A percentile compares a stretch with the other conserved stretches of the same genome.
Evolutionary conservation across 1,284 basidiomycete species (phyloP).

Genomic region (Athelia sp.): DNA sequence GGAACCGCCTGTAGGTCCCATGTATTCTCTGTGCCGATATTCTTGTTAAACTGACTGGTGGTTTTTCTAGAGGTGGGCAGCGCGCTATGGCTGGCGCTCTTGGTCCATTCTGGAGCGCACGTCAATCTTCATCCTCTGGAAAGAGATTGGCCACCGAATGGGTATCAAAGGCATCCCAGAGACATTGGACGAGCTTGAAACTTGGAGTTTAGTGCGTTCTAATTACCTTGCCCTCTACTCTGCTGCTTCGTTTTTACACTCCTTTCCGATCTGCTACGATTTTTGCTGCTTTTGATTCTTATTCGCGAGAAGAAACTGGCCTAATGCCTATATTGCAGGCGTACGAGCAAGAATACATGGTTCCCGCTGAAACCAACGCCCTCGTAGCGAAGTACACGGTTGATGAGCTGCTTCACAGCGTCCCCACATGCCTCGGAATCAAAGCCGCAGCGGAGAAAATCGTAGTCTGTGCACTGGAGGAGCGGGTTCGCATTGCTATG

Average conservation of each 20-base stretch:
- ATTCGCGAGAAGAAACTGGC: too few relatives aligned
- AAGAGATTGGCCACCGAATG: conserved; percentile 35
- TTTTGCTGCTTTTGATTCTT: too few relatives aligned
- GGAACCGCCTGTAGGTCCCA: conserved; percentile 28
- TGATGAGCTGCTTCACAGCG: conserved; percentile 30
- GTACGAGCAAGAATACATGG: conserved; percentile 35
- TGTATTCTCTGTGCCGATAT: too few relatives aligned
- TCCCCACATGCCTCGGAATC: conserved; percentile 32
- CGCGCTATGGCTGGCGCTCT: conserved; percentile 29
- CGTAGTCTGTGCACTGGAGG: conserved; percentile 30
- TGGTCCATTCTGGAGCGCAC: conserved; percentile 29
- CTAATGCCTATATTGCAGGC: too few relatives aligned
- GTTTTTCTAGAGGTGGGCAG: conserved; percentile 30
- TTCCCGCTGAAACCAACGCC: conserved; percentile 33
- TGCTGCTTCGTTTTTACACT: too few relatives aligned
- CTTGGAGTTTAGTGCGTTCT: conserved; percentile 30
- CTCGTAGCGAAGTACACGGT: conserved; percentile 30
- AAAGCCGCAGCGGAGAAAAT: conserved; percentile 25
- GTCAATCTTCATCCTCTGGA: conserved; percentile 37
- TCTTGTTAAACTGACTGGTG: too few relatives aligned
- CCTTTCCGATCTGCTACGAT: too few relatives aligned
- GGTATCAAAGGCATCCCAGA: conserved; percentile 37
- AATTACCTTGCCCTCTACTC: too few relatives aligned
- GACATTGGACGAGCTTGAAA: conserved; percentile 27
- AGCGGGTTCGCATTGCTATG: conserved; percentile 36